Percentiles rank a stretch among this genome's conserved stretches.
Evolutionary conservation across 2,329 filamentous ascomycete genomes (phyloP).

Genomic region (Monilinia laxa): DNA sequence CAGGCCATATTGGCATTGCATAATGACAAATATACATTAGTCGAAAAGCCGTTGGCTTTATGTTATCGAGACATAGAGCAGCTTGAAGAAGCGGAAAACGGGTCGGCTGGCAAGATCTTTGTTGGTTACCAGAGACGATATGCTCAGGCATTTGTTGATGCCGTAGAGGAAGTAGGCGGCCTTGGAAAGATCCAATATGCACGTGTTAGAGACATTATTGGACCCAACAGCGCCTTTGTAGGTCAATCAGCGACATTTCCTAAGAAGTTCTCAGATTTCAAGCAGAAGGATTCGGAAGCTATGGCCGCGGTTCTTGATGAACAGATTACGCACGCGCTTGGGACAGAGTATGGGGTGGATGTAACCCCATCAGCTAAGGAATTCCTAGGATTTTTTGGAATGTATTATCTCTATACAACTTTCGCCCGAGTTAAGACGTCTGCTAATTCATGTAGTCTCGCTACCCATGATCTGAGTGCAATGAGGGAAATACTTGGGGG

Average conservation of each 20-base stretch:
- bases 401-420: neutral
- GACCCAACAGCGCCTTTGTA: slow-evolving; percentile 53
- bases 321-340: slow-evolving; percentile 83
- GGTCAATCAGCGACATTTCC: slow-evolving; percentile 50
- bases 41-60: slow-evolving; percentile 59
- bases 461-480: slow-evolving; percentile 53
- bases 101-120: slow-evolving; percentile 48
- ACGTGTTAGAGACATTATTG: slow-evolving; percentile 50
- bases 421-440: neutral
- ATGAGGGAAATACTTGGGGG: slow-evolving; percentile 54
- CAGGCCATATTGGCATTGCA: slow-evolving; percentile 53
- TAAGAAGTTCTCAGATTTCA: slow-evolving; percentile 46
- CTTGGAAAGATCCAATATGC: slow-evolving; percentile 57
- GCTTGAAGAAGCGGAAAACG: slow-evolving; percentile 51
- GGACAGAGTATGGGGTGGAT: slow-evolving; percentile 59
- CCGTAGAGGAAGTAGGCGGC: slow-evolving; percentile 53
- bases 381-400: slow-evolving; percentile 17
- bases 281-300: slow-evolving; percentile 31
- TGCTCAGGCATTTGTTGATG: slow-evolving; percentile 53
- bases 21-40: slow-evolving; percentile 55
- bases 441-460: slow-evolving; percentile 46
- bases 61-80: slow-evolving; percentile 47
- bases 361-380: slow-evolving; percentile 16
- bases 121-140: slow-evolving; percentile 64
- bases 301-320: slow-evolving; percentile 68